A percentile compares a stretch with the other conserved stretches of the same genome.
Conservation (phyloP, 2,329 filamentous ascomycete species). For the Bipolaris victoriae region DNA sequence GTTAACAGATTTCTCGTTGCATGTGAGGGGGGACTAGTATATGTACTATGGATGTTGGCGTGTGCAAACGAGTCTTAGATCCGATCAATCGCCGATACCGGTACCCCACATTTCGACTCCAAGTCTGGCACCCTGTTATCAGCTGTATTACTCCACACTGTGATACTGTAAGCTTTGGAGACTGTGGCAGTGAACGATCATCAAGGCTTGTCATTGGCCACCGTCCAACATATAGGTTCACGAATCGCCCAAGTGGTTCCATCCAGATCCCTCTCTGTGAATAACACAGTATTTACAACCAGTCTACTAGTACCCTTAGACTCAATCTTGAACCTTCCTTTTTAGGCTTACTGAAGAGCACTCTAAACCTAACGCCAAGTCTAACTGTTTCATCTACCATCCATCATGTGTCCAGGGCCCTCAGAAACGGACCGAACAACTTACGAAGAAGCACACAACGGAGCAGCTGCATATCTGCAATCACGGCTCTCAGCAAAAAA, state of each 20-base stretch:
- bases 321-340: not conserved
- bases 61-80: slow-evolving; percentile 15
- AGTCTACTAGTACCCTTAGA: too few relatives aligned
- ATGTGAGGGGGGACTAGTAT: slow-evolving; percentile 9
- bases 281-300: not conserved
- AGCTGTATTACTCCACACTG: slow-evolving; percentile 1
- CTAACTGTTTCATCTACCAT: too few relatives aligned
- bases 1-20: not conserved
- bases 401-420: not conserved
- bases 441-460: slow-evolving; percentile 42
- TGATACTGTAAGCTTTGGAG: not conserved
- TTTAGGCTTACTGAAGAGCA: not conserved
- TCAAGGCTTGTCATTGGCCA: not conserved
- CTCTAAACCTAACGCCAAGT: not conserved
- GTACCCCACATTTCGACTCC: not conserved
- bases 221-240: not conserved
- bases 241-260: not conserved
- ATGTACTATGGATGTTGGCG: not conserved
- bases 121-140: slow-evolving; percentile 1
- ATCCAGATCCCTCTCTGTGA: not conserved
- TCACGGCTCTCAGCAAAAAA: slow-evolving; percentile 34
- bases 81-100: slow-evolving; percentile 19
- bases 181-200: not conserved
- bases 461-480: slow-evolving; percentile 46
- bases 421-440: slow-evolving; percentile 50